These are phyloP conservation scores for Cardiospermum halicacabum DNA, from an alignment of 345 rosid genomes.

Conservation along the genomic window DNA sequence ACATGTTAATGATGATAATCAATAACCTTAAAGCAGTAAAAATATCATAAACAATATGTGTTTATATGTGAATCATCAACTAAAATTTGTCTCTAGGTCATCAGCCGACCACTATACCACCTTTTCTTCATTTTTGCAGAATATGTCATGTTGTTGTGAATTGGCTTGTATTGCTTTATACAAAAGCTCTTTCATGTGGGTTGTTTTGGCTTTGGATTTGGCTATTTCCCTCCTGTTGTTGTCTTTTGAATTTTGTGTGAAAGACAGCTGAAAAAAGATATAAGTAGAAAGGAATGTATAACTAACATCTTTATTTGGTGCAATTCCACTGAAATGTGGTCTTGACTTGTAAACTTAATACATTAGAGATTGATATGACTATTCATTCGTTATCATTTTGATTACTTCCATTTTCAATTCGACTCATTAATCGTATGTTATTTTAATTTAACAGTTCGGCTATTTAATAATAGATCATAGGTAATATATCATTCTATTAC, in stretches of 20 bases:
- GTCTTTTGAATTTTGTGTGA: not conserved
- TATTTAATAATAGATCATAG: too few species aligned
- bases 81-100: not conserved
- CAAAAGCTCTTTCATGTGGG: not conserved
- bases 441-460: too few species aligned
- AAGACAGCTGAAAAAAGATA: not conserved
- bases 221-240: not conserved
- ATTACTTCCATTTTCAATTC: too few species aligned
- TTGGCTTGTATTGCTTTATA: constrained; percentile 7
- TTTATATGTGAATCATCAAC: not conserved
- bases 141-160: not conserved
- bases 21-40: not conserved
- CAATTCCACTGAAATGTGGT: too few species aligned
- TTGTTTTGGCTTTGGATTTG: not conserved
- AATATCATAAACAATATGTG: not conserved
- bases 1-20: not conserved
- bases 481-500: too few species aligned
- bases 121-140: constrained; percentile 7
- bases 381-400: too few species aligned
- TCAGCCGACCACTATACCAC: not conserved
- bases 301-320: constrained; percentile 8
- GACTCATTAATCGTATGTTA: too few species aligned
- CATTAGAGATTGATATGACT: too few species aligned
- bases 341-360: too few species aligned
- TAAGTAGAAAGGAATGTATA: not conserved